Percentiles rank a stretch among this genome's conserved stretches.
phyloP scores from a whole-genome alignment of 2,329 filamentous ascomycete genomes.

The Tympanopsis confertula region DNA sequence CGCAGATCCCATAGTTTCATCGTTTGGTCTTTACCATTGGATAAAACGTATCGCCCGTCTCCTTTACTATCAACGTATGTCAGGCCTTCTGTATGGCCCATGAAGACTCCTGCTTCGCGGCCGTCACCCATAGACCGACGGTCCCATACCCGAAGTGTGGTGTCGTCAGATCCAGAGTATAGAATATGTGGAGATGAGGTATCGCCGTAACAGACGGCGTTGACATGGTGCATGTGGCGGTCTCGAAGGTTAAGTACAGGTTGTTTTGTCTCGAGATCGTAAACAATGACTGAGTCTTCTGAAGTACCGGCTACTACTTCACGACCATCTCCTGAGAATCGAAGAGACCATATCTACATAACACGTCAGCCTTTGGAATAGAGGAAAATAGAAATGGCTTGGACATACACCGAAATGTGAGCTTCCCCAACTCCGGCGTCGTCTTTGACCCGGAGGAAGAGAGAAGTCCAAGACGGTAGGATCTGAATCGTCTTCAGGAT shows the following conservation, averaged over 20 bases:
- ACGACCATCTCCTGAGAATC: slow-evolving; percentile 60
- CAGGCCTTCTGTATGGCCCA: slow-evolving; percentile 26
- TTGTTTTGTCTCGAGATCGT: slow-evolving; percentile 54
- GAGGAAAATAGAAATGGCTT: no score
- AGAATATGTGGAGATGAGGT: slow-evolving; percentile 59
- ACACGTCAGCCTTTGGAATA: background rate
- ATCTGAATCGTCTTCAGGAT: slow-evolving; percentile 48
- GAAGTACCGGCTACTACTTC: slow-evolving; percentile 61
- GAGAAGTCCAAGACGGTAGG: slow-evolving; percentile 47
- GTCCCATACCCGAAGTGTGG: slow-evolving; percentile 65
- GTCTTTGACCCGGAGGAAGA: background rate
- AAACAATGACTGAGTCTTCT: slow-evolving; percentile 56
- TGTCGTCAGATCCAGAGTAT: slow-evolving; percentile 65
- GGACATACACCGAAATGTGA: background rate
- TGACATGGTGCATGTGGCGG: slow-evolving; percentile 57
- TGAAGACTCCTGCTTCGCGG: slow-evolving; percentile 29
- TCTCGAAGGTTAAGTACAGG: slow-evolving; percentile 48
- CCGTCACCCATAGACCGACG: slow-evolving; percentile 62
- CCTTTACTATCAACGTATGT: slow-evolving; percentile 29
- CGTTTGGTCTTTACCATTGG: slow-evolving; percentile 64
- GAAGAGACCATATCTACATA: slow-evolving; percentile 50
- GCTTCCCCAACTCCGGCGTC: slow-evolving; percentile 9
- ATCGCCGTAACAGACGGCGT: slow-evolving; percentile 65
- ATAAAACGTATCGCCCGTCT: slow-evolving; percentile 50
- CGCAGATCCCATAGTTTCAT: slow-evolving; percentile 67